A percentile compares a stretch with the other conserved stretches of the same genome.
Evolutionary conservation across 2,329 filamentous ascomycete species (phyloP).

Genomic region (Monilinia aucupariae): DNA sequence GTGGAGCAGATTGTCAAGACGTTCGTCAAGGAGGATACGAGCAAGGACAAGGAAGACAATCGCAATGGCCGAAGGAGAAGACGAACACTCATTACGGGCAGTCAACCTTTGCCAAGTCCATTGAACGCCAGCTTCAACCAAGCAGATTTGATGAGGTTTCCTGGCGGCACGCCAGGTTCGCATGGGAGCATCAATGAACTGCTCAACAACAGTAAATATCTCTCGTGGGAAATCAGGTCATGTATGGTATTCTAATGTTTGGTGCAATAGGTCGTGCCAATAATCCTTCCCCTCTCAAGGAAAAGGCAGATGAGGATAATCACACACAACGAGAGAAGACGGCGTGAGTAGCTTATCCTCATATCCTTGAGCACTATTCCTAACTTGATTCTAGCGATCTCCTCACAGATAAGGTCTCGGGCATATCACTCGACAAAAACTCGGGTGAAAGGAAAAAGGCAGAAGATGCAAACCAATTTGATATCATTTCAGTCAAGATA

Average conservation of each 20-base stretch:
- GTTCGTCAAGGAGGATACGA: conserved; percentile 74
- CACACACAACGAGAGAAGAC: conserved; percentile 89
- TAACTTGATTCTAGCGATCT: conserved; percentile 59
- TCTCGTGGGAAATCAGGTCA: conserved; percentile 36
- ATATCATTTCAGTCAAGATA: conserved; percentile 91
- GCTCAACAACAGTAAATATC: conserved; percentile 66
- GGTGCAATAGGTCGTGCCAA: conserved; percentile 43
- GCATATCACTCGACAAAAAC: conserved; percentile 82
- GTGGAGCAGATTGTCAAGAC: conserved; percentile 98
- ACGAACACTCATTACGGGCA: conserved; percentile 92
- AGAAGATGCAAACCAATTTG: conserved; percentile 43
- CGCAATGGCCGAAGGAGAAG: conserved; percentile 84
- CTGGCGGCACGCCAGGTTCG: conserved; percentile 52
- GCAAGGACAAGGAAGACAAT: conserved; percentile 71
- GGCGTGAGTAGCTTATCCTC: conserved; percentile 57
- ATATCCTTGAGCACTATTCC: conserved; percentile 8
- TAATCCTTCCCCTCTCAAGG: conserved; percentile 46
- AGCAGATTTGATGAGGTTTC: conserved; percentile 59
- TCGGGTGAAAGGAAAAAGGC: conserved; percentile 59
- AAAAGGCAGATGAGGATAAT: conserved; percentile 50
- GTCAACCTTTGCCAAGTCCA: conserved; percentile 90
- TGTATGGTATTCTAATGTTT: conserved; percentile 46
- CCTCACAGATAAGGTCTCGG: conserved; percentile 86
- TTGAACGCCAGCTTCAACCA: conserved; percentile 88
- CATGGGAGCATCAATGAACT: conserved; percentile 79